These are phyloP conservation scores for Paecilomyces formosus DNA, from an alignment of 2,329 filamentous ascomycete species.

Conservation along the genomic window DNA sequence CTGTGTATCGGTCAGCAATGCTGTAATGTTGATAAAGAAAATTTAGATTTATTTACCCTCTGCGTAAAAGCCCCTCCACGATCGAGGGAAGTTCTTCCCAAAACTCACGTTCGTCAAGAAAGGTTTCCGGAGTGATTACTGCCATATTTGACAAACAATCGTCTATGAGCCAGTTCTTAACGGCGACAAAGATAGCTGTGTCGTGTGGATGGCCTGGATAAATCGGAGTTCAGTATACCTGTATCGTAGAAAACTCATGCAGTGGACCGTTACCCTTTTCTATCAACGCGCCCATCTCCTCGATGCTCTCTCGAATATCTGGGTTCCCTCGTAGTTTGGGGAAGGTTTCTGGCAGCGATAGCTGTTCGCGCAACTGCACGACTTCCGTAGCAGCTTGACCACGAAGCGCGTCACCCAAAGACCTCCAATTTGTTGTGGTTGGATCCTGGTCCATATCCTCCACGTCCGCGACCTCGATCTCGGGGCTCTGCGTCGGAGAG, in stretches of 20 bases:
- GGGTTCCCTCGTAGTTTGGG: slow-evolving; percentile 23
- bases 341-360: slow-evolving; percentile 28
- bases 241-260: not conserved
- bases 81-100: slow-evolving; percentile 38
- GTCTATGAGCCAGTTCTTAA: slow-evolving; percentile 36
- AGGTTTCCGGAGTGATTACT: slow-evolving; percentile 25
- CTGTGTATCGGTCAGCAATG: slow-evolving; percentile 13
- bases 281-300: slow-evolving; percentile 23
- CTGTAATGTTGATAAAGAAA: not conserved
- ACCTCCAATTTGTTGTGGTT: slow-evolving; percentile 37
- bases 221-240: slow-evolving; percentile 2
- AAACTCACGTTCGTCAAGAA: slow-evolving; percentile 35
- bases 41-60: slow-evolving; percentile 21
- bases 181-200: slow-evolving; percentile 20
- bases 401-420: slow-evolving; percentile 26
- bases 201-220: slow-evolving; percentile 24
- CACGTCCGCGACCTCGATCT: slow-evolving; percentile 43
- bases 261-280: slow-evolving; percentile 26
- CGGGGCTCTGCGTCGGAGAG: slow-evolving; percentile 37
- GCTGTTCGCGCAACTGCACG: slow-evolving; percentile 26
- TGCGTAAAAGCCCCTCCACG: slow-evolving; percentile 32
- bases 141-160: slow-evolving; percentile 27
- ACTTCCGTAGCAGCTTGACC: slow-evolving; percentile 23
- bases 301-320: slow-evolving; percentile 24
- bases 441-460: slow-evolving; percentile 44